Evolutionary conservation across 805 yeast species (phyloP), one percentile per base, ranked within the genome.

Genomic region (Candida pini): DNA sequence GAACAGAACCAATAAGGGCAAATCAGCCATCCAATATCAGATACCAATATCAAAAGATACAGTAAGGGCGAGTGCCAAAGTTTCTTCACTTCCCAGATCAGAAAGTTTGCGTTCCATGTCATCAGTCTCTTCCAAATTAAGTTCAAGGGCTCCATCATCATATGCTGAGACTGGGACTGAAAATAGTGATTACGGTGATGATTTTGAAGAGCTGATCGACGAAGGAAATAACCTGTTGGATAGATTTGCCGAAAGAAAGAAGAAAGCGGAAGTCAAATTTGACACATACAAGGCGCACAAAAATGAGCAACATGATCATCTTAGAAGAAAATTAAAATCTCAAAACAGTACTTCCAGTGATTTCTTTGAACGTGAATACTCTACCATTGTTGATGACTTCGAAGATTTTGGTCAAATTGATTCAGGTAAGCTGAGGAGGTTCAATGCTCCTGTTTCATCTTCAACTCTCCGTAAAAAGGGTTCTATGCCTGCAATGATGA

Each of bases 181-280:
- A 18, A 51, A 55, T 31, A 55, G 60, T 36, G 62, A 56, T 30
- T 56, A 55, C 27, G 55, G 51, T 1, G 53, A 46, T 9, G 60
- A 56, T 26, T 52, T 46, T 33, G 53, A 45, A 15, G 51, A 43
- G 14, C 32, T 47, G 18, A 47, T 40, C 15, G 32, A 36, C 3
- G 28, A 36, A 17, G 37, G 35, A 4, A 16, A 31, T n/a, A 45
- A 47, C 26, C 30, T 54, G 25, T 15, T 37, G 6, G 24, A 34
- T 9, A 43, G 41, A 18, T 41, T 56, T 8, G 38, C 38, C 17
- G 26, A 33, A 20, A 43, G 49, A n/a, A 48, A 48, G 25, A 28
- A 24, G 13, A 34, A 38, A 10, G 52, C 54, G 0, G 52, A 47
- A 24, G 33, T 25, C 14, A 32, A 28, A 20, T 54, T 46, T 1